Evolutionary conservation across 768 basidiomycete species (phyloP).

Genomic region (Paxillus ammoniavirescens): DNA sequence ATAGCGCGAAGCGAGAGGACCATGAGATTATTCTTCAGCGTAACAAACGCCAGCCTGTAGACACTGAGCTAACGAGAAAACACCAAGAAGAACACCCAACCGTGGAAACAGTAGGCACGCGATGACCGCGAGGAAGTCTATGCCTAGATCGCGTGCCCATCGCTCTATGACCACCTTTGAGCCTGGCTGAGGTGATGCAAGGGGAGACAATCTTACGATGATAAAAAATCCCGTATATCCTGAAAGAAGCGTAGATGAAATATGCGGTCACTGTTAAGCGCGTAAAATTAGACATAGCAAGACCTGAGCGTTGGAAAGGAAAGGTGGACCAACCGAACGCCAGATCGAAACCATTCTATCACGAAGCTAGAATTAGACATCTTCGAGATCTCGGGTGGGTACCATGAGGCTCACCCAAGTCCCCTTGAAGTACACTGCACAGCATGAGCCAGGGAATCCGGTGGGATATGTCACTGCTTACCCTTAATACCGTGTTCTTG

Average conservation of each 20-base stretch:
- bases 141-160: conserved; percentile 70
- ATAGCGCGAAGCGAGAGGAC: conserved; percentile 85
- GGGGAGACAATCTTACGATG: conserved; percentile 43
- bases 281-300: conserved; percentile 3
- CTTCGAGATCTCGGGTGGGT: conserved; percentile 10
- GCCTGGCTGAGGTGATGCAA: neutral
- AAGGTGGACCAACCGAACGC: conserved; percentile 63
- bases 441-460: conserved; percentile 4
- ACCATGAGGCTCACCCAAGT: conserved; percentile 60
- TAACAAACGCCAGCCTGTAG: conserved; percentile 85
- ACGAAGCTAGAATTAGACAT: conserved; percentile 11
- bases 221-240: conserved; percentile 71
- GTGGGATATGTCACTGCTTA: conserved; percentile 21
- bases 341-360: conserved; percentile 88
- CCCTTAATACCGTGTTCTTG: conserved; percentile 94
- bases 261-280: conserved; percentile 66
- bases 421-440: conserved; percentile 75
- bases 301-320: neutral
- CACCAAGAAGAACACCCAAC: conserved; percentile 32
- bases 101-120: conserved; percentile 91
- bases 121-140: conserved; percentile 84
- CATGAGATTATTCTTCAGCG: conserved; percentile 77
- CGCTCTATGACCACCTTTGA: conserved; percentile 36
- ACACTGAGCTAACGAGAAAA: neutral
- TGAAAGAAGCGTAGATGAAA: conserved; percentile 69